These are phyloP conservation scores for Yamadazyma insecticola DNA, from an alignment of 805 yeast genomes.

Conservation along the genomic window DNA sequence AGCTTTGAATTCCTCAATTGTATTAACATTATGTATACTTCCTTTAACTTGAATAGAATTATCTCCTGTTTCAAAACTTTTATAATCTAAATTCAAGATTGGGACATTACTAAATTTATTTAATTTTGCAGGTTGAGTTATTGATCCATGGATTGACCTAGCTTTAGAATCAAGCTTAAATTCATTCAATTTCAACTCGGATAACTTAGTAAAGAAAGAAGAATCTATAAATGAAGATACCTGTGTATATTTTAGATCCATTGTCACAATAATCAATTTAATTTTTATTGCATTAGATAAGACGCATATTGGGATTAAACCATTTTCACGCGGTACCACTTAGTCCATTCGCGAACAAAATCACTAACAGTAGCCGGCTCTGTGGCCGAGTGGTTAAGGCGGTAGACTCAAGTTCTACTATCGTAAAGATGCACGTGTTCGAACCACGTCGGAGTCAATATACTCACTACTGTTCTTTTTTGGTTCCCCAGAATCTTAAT, in stretches of 20 bases:
- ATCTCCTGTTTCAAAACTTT: slow-evolving; percentile 20
- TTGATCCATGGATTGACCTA: slow-evolving; percentile 41
- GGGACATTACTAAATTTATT: slow-evolving; percentile 34
- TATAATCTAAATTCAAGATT: slow-evolving; percentile 28
- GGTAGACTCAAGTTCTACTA: slow-evolving; percentile 9
- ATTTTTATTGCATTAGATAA: too few relatives aligned
- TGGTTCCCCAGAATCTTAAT: neutral
- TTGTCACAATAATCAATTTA: too few relatives aligned
- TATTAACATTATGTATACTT: slow-evolving; percentile 57
- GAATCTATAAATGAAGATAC: slow-evolving; percentile 77
- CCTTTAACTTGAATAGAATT: slow-evolving; percentile 27
- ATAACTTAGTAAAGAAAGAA: slow-evolving; percentile 74
- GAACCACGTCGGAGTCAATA: too few relatives aligned
- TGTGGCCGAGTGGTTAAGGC: slow-evolving; percentile 12
- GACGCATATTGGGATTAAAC: too few relatives aligned
- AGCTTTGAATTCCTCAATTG: slow-evolving; percentile 77
- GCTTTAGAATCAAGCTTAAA: slow-evolving; percentile 57
- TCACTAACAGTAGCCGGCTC: neutral
- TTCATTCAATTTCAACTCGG: slow-evolving; percentile 69
- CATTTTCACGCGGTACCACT: too few relatives aligned
- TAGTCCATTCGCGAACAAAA: too few relatives aligned
- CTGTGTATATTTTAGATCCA: slow-evolving; percentile 38
- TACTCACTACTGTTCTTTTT: slow-evolving; percentile 6
- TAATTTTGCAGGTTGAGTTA: slow-evolving; percentile 28
- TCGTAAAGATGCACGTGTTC: slow-evolving; percentile 9